Evolutionary conservation across 2,329 filamentous ascomycete genomes (phyloP).

Genomic region (Chaetomiaceae sp.): DNA sequence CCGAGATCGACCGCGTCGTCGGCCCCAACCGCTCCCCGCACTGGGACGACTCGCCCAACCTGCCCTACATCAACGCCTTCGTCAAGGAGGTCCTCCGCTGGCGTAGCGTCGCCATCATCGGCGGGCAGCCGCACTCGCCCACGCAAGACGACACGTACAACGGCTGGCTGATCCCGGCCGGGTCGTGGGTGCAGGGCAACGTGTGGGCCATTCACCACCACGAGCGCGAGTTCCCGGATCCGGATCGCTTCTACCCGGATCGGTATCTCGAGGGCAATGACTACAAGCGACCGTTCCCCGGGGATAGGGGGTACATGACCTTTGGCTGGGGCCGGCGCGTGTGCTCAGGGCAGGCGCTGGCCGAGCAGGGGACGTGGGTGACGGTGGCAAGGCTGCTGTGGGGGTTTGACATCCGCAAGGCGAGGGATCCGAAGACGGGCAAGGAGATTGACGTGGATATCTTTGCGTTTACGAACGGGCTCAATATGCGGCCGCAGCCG

Average conservation of each 20-base stretch:
- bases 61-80: constrained; percentile 51
- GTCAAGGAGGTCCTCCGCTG: constrained; percentile 55
- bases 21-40: constrained; percentile 43
- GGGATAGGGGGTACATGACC: constrained; percentile 49
- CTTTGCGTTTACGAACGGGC: constrained; percentile 48
- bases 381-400: constrained; percentile 54
- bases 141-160: constrained; percentile 45
- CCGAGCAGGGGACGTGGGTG: constrained; percentile 57
- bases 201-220: constrained; percentile 47
- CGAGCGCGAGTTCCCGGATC: constrained; percentile 44
- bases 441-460: constrained; percentile 51
- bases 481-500: constrained; percentile 54
- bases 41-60: constrained; percentile 42
- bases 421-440: constrained; percentile 35
- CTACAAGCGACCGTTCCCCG: constrained; percentile 42
- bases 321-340: constrained; percentile 54
- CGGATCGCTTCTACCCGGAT: constrained; percentile 41
- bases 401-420: constrained; percentile 49
- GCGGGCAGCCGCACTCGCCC: constrained; percentile 46
- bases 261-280: constrained; percentile 38
- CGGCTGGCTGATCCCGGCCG: constrained; percentile 47
- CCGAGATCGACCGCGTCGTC: constrained; percentile 49
- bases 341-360: constrained; percentile 51
- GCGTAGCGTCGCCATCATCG: constrained; percentile 50
- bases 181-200: constrained; percentile 47